Base-by-base conservation (phyloP, 1,284 basidiomycete species). In the Abortiporus biennis region DNA sequence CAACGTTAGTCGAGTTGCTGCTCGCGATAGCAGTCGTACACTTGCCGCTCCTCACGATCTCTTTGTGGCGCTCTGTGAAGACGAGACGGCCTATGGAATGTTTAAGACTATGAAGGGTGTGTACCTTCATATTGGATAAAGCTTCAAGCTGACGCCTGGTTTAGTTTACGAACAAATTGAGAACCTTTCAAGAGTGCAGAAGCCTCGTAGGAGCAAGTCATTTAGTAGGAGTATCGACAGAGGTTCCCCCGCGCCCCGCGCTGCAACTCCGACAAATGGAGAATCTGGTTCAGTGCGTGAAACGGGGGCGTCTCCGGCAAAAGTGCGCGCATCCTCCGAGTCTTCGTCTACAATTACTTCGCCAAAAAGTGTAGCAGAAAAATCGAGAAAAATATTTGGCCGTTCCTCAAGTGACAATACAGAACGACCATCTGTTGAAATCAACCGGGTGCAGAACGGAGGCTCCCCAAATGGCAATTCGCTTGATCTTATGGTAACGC, bases 31-130 rank as follows among this genome's bases (percentile, higher is more conserved):
- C 55, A 86, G 87, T 54, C 76, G 84, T 35, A 77, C 82, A 4
- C 71, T 68, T 5, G 90, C 90, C 15, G 82, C 78, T 13, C 69
- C 80, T 4, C 79, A 89, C 49, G 89, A 94, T 58, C 67, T 95
- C 25, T 92, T 89, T 59, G 73, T 80, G 19, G 90, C 91, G 0
- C 69, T 94, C 21, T 92, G 89, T 49, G 92, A 94, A 63, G 92
- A 94, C 61, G 81, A 86, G 54, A 70, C 80, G 38, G 78, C 93
- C 42, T 94, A 90, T 63, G 74, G 76, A 19, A 70, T 87, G 50
- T 92, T 93, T 67, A 89, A 82, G 65, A 70, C 73, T n/a, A 87
- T 92, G 85, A 78, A 85, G 66, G 85, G 92, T 90, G 46, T 29
- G 19, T 4, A 5, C 17, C 23, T 23, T 22, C 29, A 12, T 16